Base-by-base conservation (phyloP, 768 basidiomycete genomes). In the Rhizopogon sp. region DNA sequence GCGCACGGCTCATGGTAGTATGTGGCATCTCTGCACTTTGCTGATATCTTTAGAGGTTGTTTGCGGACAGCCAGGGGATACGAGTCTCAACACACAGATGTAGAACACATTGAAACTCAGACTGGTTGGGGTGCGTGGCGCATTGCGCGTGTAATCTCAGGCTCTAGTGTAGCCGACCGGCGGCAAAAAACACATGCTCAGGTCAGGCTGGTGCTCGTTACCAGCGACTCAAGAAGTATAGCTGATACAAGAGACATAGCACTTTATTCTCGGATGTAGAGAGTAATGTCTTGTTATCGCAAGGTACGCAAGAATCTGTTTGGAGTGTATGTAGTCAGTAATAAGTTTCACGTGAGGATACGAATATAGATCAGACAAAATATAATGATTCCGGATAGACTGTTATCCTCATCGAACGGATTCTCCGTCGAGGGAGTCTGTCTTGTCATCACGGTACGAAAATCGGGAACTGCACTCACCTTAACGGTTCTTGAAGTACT, bases 401-500 rank as follows among this genome's bases (percentile, higher is more conserved):
- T 62, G 66, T 73, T 76, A 73, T 90, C 90, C 78, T 84, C 89
- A 86, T 63, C 56, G 78, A 76, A 75, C 71, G 65, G 69, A 69
- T 73, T 77, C 82, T 92, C 90, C 75, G 90, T 86, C 68, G 90
- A 92, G 90, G 90, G 90, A 92, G 90, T 91, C 90, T 88, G 83
- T 77, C 71, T 82, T 84, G 81, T 90, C 90, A 92, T 92, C 90
- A 55, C 66, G 50, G 62, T 52, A 43, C 35, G 42, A 28, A 60
- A 54, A 33, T 33, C 39, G 22, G 31, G 6, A 35, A 55, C 20
- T n/a, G 14, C 16, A 71, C 74, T 65, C 66, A 72, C 72, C 63
- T 85, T 80, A 88, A 58, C 93, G 90, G 80, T 87, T 91, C 80
- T 94, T 95, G 88, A 97, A 96, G 84, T 96, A 93, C 68, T 94